These are phyloP conservation scores for Salinomyces thailandicus DNA, from an alignment of 2,329 filamentous ascomycete species.

Conservation along the genomic window DNA sequence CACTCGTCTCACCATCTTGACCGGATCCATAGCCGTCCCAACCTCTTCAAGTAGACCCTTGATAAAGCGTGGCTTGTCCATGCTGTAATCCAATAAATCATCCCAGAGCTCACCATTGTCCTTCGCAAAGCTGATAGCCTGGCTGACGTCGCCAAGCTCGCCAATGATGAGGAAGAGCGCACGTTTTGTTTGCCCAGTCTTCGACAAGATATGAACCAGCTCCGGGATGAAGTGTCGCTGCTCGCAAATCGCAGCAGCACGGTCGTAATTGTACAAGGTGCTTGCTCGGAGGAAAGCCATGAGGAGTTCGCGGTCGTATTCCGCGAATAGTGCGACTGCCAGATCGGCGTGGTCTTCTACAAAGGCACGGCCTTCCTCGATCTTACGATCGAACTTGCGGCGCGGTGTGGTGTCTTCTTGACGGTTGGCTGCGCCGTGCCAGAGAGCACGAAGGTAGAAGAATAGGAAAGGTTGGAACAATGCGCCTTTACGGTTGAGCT, in stretches of 20 bases:
- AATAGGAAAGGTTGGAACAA: constrained; percentile 64
- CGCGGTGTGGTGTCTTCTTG: constrained; percentile 20
- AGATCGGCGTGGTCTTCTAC: constrained; percentile 78
- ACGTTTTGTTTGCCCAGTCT: constrained; percentile 86
- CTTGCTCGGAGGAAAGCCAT: constrained; percentile 86
- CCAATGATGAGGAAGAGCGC: constrained; percentile 90
- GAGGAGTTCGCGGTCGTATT: constrained; percentile 66
- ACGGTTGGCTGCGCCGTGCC: constrained; percentile 56
- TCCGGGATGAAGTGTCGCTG: constrained; percentile 72
- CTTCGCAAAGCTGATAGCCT: constrained; percentile 90
- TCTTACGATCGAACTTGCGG: constrained; percentile 18
- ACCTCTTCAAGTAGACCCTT: constrained; percentile 85
- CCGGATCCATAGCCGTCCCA: constrained; percentile 80
- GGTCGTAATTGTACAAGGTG: constrained; percentile 71
- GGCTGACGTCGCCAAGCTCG: constrained; percentile 78
- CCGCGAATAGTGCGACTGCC: constrained; percentile 74
- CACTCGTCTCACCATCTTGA: constrained; percentile 79
- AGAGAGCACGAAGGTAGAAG: constrained; percentile 82
- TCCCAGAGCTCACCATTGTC: constrained; percentile 93
- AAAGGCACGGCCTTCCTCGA: constrained; percentile 52
- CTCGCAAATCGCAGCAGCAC: constrained; percentile 68
- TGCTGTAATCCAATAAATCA: constrained; percentile 85
- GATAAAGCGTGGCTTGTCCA: constrained; percentile 96
- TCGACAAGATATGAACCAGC: constrained; percentile 89
- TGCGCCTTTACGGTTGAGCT: constrained; percentile 56